phyloP scores from a whole-genome alignment of 2,329 filamentous ascomycete genomes.

The Chrysoporthe puriensis region DNA sequence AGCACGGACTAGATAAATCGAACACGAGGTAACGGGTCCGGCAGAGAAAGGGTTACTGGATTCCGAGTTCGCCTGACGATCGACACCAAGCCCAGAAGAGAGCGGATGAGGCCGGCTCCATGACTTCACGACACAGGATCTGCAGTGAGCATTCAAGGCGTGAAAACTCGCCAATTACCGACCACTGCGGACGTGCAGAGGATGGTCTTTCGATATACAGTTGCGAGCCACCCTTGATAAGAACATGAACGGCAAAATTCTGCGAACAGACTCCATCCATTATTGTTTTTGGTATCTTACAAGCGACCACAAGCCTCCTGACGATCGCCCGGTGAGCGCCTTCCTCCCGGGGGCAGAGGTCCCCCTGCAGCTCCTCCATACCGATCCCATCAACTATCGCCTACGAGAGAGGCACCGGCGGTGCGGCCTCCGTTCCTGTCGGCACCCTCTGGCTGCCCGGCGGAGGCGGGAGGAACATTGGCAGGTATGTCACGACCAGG shows the following conservation, averaged over 20 bases:
- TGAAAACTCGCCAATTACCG: background rate
- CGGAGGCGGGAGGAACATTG: slow-evolving; percentile 40
- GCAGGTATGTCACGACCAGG: slow-evolving; percentile 42
- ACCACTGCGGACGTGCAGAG: background rate
- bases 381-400: background rate
- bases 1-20: background rate
- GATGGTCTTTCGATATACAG: background rate
- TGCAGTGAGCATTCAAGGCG: background rate
- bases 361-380: background rate
- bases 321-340: background rate
- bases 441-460: slow-evolving; percentile 32
- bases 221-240: background rate
- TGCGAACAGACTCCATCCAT: background rate
- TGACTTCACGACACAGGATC: background rate
- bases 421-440: slow-evolving; percentile 36
- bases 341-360: background rate
- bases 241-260: background rate
- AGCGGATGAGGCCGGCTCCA: background rate
- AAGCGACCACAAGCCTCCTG: background rate
- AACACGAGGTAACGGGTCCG: background rate
- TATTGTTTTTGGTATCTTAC: background rate
- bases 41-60: background rate
- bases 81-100: background rate
- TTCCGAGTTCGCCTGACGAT: background rate
- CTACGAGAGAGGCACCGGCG: slow-evolving; percentile 34